Evolutionary conservation across 139 green algal species (phyloP).

Genomic region (Chlorella vulgaris): DNA sequence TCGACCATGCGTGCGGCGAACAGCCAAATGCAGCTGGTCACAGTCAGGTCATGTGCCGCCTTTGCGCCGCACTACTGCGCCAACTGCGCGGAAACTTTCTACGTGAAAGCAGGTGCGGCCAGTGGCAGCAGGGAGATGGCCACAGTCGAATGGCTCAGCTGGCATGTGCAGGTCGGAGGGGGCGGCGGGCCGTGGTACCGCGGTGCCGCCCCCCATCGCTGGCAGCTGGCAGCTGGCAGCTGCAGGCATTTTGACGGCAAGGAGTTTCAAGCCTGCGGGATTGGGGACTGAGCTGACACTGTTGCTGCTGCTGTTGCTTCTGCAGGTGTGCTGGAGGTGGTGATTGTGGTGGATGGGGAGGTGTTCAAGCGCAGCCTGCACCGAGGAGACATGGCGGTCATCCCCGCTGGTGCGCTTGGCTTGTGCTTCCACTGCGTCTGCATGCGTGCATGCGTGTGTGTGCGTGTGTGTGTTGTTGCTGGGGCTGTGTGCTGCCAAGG

Average conservation of each 20-base stretch:
- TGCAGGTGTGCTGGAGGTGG: slow-evolving; percentile 3
- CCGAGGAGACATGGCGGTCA: neutral
- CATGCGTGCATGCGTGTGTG: neutral
- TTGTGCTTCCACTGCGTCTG: neutral
- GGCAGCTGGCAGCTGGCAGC: neutral
- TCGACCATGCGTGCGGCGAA: neutral
- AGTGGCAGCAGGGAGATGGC: neutral
- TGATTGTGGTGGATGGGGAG: neutral
- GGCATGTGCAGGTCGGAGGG: neutral
- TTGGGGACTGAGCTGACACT: neutral
- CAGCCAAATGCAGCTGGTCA: slow-evolving; percentile 1
- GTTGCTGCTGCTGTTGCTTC: neutral
- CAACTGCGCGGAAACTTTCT: slow-evolving; percentile 11
- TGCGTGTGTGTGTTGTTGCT: neutral
- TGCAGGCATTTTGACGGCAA: neutral
- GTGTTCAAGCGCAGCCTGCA: neutral
- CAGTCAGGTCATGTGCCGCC: neutral
- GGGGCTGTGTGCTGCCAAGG: neutral
- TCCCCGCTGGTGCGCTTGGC: neutral
- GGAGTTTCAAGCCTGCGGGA: neutral
- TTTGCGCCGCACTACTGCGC: slow-evolving; percentile 23
- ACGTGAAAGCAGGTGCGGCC: neutral
- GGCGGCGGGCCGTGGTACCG: no score
- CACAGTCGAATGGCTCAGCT: neutral
- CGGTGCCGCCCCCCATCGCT: no score